Evolutionary conservation across 768 basidiomycete genomes (phyloP).

Genomic region (Clitopilus hobsonii): DNA sequence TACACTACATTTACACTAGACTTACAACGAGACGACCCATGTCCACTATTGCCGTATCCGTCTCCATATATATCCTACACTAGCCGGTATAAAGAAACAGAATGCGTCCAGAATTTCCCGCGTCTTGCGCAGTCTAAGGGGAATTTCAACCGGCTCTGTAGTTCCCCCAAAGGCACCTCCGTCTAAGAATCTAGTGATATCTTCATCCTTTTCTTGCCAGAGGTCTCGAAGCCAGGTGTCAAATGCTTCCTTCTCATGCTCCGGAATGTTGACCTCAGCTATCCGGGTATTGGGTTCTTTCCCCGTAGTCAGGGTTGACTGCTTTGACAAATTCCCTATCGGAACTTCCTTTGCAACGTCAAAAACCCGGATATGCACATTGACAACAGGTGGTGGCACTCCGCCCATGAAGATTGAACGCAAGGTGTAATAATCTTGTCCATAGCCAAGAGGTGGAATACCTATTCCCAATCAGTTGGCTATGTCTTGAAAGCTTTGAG

Average conservation of each 20-base stretch:
- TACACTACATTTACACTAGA: slow-evolving; percentile 3
- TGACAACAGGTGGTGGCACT: slow-evolving; percentile 77
- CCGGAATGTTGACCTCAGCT: slow-evolving; percentile 47
- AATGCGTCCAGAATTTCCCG: slow-evolving; percentile 65
- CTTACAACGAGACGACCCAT: background rate
- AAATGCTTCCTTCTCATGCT: slow-evolving; percentile 60
- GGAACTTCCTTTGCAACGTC: slow-evolving; percentile 64
- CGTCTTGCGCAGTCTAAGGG: slow-evolving; percentile 48
- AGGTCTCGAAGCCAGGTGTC: slow-evolving; percentile 77
- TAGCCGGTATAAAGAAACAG: slow-evolving; percentile 62
- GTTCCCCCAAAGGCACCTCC: slow-evolving; percentile 38
- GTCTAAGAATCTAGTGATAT: slow-evolving; percentile 64
- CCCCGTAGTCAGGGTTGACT: slow-evolving; percentile 21
- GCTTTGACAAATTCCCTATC: slow-evolving; percentile 52
- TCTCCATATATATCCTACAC: slow-evolving; percentile 44
- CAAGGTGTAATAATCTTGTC: slow-evolving; percentile 86
- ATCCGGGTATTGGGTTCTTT: slow-evolving; percentile 18
- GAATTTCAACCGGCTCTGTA: slow-evolving; percentile 38
- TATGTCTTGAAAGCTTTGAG: too few species aligned
- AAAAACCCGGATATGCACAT: slow-evolving; percentile 83
- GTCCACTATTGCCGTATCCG: slow-evolving; percentile 24
- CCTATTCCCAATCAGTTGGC: too few species aligned
- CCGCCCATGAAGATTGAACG: slow-evolving; percentile 83
- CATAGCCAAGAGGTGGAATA: slow-evolving; percentile 74
- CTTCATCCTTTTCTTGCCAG: slow-evolving; percentile 84